Evolutionary conservation across 1,139 yeast genomes (phyloP).

Genomic region (Yamadazyma atlantica): DNA sequence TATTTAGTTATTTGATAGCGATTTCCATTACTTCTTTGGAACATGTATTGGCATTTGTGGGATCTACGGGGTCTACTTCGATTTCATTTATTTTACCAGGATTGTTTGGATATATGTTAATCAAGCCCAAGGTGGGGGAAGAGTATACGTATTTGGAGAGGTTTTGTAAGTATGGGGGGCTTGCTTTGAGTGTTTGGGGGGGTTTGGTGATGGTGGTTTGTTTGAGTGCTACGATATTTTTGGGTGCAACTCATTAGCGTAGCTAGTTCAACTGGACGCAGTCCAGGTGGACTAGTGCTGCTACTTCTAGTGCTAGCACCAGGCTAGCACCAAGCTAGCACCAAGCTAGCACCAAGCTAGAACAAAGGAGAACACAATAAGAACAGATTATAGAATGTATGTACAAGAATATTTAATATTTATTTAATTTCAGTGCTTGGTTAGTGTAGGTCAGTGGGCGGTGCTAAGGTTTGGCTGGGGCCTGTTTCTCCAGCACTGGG

Average conservation of each 20-base stretch:
- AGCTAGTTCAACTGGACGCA: no score
- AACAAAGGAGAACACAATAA: no score
- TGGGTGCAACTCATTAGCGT: constrained; percentile 55
- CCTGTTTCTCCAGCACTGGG: not conserved
- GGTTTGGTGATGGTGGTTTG: constrained; percentile 75
- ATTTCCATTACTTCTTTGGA: constrained; percentile 76
- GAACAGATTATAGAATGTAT: no score
- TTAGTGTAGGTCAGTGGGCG: no score
- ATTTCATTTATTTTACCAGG: constrained; percentile 94
- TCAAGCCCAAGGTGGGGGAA: constrained; percentile 42
- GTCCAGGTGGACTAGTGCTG: no score
- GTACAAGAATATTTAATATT: not conserved
- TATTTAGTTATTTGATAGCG: constrained; percentile 70
- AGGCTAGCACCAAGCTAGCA: no score
- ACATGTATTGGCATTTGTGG: constrained; percentile 86
- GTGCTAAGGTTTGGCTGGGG: no score
- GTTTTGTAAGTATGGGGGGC: constrained; percentile 56
- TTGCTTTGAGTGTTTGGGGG: constrained; percentile 73
- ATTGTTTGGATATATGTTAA: constrained; percentile 73
- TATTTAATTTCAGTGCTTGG: not conserved
- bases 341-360: no score
- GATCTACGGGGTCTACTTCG: constrained; percentile 93
- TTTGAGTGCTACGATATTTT: constrained; percentile 67
- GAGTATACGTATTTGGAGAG: constrained; percentile 39
- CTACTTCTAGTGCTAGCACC: no score